These are phyloP conservation scores for Penicillium waksmanii DNA, from an alignment of 495 filamentous ascomycete species.

Conservation along the genomic window DNA sequence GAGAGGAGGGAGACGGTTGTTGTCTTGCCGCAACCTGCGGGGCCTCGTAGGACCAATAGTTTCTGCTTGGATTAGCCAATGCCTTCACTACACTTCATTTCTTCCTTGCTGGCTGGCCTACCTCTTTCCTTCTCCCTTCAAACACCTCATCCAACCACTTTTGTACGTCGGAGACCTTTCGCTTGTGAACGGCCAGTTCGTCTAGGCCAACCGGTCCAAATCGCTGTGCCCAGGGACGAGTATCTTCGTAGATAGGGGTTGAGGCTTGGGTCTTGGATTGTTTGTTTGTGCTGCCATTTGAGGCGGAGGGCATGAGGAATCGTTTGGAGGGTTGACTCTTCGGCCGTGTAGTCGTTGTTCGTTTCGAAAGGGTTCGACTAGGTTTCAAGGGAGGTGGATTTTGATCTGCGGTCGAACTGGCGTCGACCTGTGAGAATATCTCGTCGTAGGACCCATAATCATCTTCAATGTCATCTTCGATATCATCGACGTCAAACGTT, in stretches of 20 bases:
- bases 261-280: background rate
- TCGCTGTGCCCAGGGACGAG: conserved; percentile 80
- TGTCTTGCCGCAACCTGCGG: conserved; percentile 93
- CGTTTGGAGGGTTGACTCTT: conserved; percentile 24
- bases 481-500: conserved; percentile 42
- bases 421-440: conserved; percentile 29
- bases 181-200: conserved; percentile 90
- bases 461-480: conserved; percentile 46
- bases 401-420: no score
- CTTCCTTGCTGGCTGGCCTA: background rate
- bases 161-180: conserved; percentile 84
- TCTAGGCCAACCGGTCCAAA: conserved; percentile 74
- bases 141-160: conserved; percentile 79
- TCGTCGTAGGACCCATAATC: conserved; percentile 55
- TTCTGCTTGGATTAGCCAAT: conserved; percentile 52
- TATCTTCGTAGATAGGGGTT: conserved; percentile 13
- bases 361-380: conserved; percentile 9
- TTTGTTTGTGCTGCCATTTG: background rate
- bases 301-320: conserved; percentile 27
- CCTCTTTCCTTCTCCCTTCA: conserved; percentile 49
- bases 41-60: conserved; percentile 82
- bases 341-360: conserved; percentile 11
- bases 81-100: background rate
- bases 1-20: conserved; percentile 79
- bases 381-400: background rate